phyloP scores from a whole-genome alignment of 805 yeast genomes.

The Yarrowia divulgata region DNA sequence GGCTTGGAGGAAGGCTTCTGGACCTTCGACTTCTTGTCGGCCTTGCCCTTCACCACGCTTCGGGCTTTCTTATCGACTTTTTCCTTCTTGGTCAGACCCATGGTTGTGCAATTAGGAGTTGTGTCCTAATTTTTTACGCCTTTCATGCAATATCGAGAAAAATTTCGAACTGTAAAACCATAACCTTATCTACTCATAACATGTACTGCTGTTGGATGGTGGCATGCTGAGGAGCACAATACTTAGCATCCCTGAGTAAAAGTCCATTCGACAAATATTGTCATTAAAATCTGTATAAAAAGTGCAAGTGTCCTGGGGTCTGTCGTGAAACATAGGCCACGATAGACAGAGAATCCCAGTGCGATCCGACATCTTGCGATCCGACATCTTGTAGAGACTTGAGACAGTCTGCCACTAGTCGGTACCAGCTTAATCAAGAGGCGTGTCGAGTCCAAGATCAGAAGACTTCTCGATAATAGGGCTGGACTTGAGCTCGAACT shows the following conservation, averaged over 20 bases:
- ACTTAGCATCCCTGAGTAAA: too few species aligned
- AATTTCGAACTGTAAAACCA: constrained; percentile 30
- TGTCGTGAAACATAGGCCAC: too few species aligned
- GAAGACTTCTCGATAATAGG: constrained; percentile 7
- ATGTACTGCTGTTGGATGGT: neutral
- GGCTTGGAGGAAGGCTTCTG: constrained; percentile 23
- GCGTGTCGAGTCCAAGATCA: constrained; percentile 25
- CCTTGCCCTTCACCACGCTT: constrained; percentile 34
- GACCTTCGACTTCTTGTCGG: constrained; percentile 32
- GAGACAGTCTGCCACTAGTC: too few species aligned
- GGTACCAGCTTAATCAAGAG: constrained; percentile 10
- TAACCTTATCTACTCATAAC: constrained; percentile 25
- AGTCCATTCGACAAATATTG: too few species aligned
- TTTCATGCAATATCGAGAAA: constrained; percentile 38
- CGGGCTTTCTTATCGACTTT: constrained; percentile 37
- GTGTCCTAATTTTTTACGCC: constrained; percentile 26
- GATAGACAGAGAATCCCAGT: too few species aligned
- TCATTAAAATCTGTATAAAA: too few species aligned
- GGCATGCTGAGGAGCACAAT: too few species aligned
- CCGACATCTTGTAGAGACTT: too few species aligned
- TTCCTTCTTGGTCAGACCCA: constrained; percentile 38
- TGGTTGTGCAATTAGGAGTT: constrained; percentile 32
- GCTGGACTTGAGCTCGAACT: constrained; percentile 26
- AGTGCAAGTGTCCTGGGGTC: too few species aligned
- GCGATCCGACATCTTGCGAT: too few species aligned